Conservation (phyloP, 352 stramenopile genomes). For the Pythium insidiosum region DNA sequence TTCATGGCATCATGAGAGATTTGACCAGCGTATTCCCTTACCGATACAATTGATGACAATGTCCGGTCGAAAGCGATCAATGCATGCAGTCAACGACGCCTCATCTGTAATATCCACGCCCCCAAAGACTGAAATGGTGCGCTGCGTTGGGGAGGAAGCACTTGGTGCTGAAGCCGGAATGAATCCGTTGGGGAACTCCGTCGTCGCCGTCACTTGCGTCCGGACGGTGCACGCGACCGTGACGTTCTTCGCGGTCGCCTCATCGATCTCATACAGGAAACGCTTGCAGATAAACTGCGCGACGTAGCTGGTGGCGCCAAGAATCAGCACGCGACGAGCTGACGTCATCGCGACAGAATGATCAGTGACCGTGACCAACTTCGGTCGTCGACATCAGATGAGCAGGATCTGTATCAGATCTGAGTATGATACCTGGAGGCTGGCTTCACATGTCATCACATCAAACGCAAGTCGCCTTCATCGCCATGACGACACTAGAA, state of each 20-base stretch:
- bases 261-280: conserved; percentile 18
- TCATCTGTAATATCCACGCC: conserved; percentile 27
- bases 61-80: conserved; percentile 27
- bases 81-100: conserved; percentile 18
- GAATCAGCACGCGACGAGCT: conserved; percentile 46
- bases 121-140: conserved; percentile 29
- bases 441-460: no score
- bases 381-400: no score
- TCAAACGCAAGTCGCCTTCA: no score
- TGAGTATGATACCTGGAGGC: no score
- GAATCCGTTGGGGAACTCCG: conserved; percentile 21
- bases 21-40: conserved; percentile 8
- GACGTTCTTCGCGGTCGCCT: background rate
- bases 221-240: conserved; percentile 37
- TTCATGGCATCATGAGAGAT: background rate
- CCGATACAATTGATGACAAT: conserved; percentile 54
- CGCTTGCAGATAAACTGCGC: conserved; percentile 48
- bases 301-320: conserved; percentile 57
- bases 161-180: conserved; percentile 1
- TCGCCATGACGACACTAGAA: no score
- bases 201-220: background rate
- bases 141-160: background rate
- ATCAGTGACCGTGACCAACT: no score
- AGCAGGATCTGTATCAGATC: no score
- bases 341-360: no score